Conservation (phyloP, 2,329 filamentous ascomycete species). For the Chaetomiaceae sp. region DNA sequence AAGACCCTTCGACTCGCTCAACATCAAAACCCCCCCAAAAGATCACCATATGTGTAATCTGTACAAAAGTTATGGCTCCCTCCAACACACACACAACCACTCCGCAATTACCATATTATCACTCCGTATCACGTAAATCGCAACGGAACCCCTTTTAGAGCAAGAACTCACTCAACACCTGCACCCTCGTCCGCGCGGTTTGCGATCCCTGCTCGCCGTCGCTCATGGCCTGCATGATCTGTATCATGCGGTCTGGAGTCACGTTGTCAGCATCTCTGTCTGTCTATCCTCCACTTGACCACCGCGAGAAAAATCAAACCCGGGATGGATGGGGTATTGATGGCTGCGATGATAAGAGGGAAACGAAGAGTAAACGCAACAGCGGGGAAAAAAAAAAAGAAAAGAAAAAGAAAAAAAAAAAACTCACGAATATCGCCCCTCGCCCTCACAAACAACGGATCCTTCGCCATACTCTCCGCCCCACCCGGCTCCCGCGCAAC, state of each 20-base stretch:
- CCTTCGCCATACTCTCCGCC: conserved; percentile 43
- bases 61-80: too few species aligned
- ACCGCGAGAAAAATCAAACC: too few species aligned
- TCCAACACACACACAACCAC: too few species aligned
- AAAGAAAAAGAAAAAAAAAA: conserved; percentile 3
- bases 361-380: background rate
- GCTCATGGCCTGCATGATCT: conserved; percentile 57
- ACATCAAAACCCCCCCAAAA: too few species aligned
- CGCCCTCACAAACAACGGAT: conserved; percentile 57
- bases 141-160: background rate
- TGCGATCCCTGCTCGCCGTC: conserved; percentile 52
- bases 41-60: too few species aligned
- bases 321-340: too few species aligned
- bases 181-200: conserved; percentile 54
- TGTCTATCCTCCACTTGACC: too few species aligned
- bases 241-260: conserved; percentile 52
- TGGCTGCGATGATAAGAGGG: too few species aligned
- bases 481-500: conserved; percentile 42
- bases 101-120: too few species aligned
- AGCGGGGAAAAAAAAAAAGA: background rate
- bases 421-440: conserved; percentile 56
- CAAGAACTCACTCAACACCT: conserved; percentile 53
- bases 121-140: too few species aligned
- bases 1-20: too few species aligned
- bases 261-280: background rate